phyloP scores from a whole-genome alignment of 2,329 filamentous ascomycete species.

The Cryoendolithus antarcticus region DNA sequence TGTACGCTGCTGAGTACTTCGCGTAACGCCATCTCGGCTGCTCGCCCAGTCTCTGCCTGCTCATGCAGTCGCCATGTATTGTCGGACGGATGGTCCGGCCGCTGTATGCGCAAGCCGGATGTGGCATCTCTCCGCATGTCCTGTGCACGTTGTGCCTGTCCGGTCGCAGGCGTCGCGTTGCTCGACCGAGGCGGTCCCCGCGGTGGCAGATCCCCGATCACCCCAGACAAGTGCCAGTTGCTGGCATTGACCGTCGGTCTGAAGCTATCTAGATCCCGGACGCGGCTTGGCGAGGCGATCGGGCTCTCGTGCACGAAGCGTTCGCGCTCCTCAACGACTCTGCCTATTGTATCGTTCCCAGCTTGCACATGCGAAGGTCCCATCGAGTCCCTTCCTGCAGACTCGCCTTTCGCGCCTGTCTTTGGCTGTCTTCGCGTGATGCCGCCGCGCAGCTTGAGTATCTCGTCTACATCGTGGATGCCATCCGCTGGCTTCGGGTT shows the following conservation, averaged over 20 bases:
- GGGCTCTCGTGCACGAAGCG: too few relatives aligned
- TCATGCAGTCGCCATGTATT: constrained; percentile 33
- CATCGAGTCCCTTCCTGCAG: constrained; percentile 5
- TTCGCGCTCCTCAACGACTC: too few relatives aligned
- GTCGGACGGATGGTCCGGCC: constrained; percentile 41
- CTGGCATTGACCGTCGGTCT: constrained; percentile 51
- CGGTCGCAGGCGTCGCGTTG: constrained; percentile 18
- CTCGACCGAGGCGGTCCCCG: constrained; percentile 13
- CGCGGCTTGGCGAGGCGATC: too few relatives aligned
- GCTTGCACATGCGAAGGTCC: too few relatives aligned
- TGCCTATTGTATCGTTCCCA: too few relatives aligned
- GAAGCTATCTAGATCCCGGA: too few relatives aligned
- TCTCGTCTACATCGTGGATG: constrained; percentile 80
- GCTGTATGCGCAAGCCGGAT: constrained; percentile 11
- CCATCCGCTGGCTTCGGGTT: constrained; percentile 82
- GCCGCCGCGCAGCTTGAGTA: constrained; percentile 65
- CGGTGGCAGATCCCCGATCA: constrained; percentile 59
- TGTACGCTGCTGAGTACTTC: constrained; percentile 72
- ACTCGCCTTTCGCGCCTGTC: constrained; percentile 21
- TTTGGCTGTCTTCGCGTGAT: constrained; percentile 80
- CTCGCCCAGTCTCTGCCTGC: constrained; percentile 63
- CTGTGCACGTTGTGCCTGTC: constrained; percentile 16
- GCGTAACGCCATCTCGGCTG: constrained; percentile 71
- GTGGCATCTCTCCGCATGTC: constrained; percentile 18
- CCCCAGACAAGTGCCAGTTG: constrained; percentile 65